Evolutionary conservation across 208 protist genomes (phyloP).

Genomic region (Sergeia podlipaevii): DNA sequence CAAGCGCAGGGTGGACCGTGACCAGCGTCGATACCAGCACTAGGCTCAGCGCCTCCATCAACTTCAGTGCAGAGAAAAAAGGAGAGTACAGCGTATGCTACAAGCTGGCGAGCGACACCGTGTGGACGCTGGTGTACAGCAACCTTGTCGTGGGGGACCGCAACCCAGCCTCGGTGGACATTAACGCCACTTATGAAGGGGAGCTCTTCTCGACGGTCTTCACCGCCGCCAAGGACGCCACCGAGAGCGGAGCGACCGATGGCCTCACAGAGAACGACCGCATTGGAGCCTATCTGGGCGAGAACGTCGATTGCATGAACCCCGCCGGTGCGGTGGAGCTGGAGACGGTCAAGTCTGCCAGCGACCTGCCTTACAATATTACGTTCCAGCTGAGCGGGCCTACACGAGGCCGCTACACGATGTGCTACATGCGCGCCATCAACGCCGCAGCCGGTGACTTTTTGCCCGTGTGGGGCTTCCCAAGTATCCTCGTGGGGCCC

Average conservation of each 20-base stretch:
- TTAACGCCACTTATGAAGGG: constrained; percentile 48
- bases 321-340: constrained; percentile 34
- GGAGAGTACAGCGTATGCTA: constrained; percentile 86
- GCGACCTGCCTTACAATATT: constrained; percentile 52
- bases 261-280: constrained; percentile 48
- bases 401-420: constrained; percentile 70
- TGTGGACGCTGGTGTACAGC: constrained; percentile 88
- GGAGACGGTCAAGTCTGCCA: constrained; percentile 45
- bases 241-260: not conserved
- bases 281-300: constrained; percentile 60
- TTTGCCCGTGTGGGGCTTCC: constrained; percentile 76
- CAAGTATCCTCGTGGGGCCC: constrained; percentile 28
- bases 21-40: constrained; percentile 21
- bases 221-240: constrained; percentile 13
- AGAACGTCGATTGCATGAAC: constrained; percentile 38
- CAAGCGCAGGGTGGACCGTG: constrained; percentile 51
- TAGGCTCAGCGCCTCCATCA: constrained; percentile 41
- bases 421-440: constrained; percentile 50
- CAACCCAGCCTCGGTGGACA: constrained; percentile 43
- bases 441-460: constrained; percentile 19
- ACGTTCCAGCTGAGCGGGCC: constrained; percentile 62
- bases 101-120: constrained; percentile 58
- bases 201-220: constrained; percentile 88
- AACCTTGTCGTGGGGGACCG: constrained; percentile 56
- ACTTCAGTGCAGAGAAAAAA: constrained; percentile 44